These are phyloP conservation scores for Fagus crenata DNA, from an alignment of 306 rosid species.

Conservation along the genomic window DNA sequence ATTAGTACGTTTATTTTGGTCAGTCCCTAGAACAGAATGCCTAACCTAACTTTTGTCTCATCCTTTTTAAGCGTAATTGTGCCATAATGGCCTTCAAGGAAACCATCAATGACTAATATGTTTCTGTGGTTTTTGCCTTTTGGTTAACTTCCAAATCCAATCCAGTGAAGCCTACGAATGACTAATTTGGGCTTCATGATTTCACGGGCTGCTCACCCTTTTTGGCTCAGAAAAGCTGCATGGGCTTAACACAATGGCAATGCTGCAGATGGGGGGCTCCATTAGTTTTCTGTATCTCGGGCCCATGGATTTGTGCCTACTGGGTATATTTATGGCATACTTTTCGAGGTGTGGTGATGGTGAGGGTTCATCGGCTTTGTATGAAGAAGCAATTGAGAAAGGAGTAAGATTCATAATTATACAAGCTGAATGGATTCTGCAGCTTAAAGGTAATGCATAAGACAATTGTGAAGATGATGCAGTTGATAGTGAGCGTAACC, in stretches of 20 bases:
- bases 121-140: too few species aligned
- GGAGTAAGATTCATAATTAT: slow-evolving; percentile 26
- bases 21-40: not conserved
- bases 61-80: not conserved
- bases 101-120: not conserved
- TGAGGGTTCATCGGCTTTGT: slow-evolving; percentile 33
- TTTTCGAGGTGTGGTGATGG: slow-evolving; percentile 38
- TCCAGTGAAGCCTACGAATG: not conserved
- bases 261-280: too few species aligned
- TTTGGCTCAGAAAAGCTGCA: not conserved
- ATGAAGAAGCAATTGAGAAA: slow-evolving; percentile 34
- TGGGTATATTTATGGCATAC: slow-evolving; percentile 45
- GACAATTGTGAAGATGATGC: too few species aligned
- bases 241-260: not conserved
- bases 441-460: too few species aligned
- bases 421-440: too few species aligned
- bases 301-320: slow-evolving; percentile 47
- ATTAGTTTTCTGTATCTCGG: slow-evolving; percentile 4
- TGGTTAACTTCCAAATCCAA: too few species aligned
- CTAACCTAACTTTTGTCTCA: not conserved
- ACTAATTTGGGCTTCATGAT: not conserved
- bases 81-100: not conserved
- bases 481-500: too few species aligned
- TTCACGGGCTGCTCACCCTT: not conserved
- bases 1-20: too few species aligned